Percentiles rank a stretch among this genome's conserved stretches.
phyloP scores from a whole-genome alignment of 257 asterid genomes.

The Buddleja alternifolia region DNA sequence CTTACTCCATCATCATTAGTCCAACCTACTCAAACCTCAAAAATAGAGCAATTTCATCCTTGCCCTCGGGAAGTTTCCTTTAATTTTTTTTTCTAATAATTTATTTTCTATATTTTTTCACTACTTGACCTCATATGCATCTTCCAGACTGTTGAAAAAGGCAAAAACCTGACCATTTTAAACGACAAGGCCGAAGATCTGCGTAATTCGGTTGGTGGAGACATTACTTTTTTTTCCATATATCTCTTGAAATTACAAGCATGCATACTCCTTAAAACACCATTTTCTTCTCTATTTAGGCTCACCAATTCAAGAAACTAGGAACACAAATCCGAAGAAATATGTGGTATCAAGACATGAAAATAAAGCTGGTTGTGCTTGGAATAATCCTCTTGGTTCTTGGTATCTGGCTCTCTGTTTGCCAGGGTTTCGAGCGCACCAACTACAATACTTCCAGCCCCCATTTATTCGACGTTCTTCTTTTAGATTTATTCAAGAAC shows the following conservation, averaged over 20 bases:
- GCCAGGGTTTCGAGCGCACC: constrained; percentile 69
- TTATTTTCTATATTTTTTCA: too few species aligned
- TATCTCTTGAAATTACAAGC: background rate
- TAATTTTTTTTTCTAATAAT: too few species aligned
- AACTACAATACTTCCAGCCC: constrained; percentile 39
- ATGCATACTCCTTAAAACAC: background rate
- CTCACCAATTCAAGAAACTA: constrained; percentile 56
- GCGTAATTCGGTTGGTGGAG: constrained; percentile 62
- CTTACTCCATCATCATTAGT: constrained; percentile 48
- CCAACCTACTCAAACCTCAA: constrained; percentile 60
- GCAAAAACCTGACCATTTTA: constrained; percentile 65
- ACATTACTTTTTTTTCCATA: background rate
- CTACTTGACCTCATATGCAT: too few species aligned
- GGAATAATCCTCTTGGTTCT: constrained; percentile 68
- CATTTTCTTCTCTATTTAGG: constrained; percentile 44
- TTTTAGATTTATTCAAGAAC: too few species aligned
- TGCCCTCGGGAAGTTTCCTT: constrained; percentile 53
- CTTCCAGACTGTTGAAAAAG: constrained; percentile 77
- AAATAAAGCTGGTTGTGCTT: constrained; percentile 73
- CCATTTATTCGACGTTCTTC: too few species aligned
- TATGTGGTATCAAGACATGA: constrained; percentile 95
- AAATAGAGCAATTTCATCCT: constrained; percentile 47
- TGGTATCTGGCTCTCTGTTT: constrained; percentile 76
- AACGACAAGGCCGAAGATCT: constrained; percentile 74
- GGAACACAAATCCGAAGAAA: constrained; percentile 73